phyloP scores from a whole-genome alignment of 2,329 filamentous ascomycete species.

The Chaetothyriales sp. region DNA sequence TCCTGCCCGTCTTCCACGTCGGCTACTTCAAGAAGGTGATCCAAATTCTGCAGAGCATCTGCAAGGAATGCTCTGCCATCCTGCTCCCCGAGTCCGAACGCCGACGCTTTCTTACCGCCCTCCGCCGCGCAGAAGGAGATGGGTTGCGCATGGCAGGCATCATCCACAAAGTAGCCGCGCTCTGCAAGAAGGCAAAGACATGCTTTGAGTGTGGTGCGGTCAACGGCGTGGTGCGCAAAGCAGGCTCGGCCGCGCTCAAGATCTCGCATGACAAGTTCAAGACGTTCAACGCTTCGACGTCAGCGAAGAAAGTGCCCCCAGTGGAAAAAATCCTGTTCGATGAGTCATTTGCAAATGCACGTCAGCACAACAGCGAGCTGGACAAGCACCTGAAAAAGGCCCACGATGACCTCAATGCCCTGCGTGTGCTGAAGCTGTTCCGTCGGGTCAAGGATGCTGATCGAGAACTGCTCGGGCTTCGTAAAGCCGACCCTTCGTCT shows the following conservation, averaged over 20 bases:
- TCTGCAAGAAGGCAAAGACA: constrained; percentile 70
- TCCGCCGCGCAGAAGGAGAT: constrained; percentile 70
- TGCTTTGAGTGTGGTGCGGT: constrained; percentile 68
- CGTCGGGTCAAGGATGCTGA: constrained; percentile 71
- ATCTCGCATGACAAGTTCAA: constrained; percentile 87
- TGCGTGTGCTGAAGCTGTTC: constrained; percentile 80
- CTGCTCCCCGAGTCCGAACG: constrained; percentile 69
- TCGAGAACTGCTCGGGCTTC: constrained; percentile 78
- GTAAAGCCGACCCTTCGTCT: constrained; percentile 87
- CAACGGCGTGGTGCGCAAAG: constrained; percentile 86
- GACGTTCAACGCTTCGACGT: constrained; percentile 74
- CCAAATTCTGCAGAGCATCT: constrained; percentile 83
- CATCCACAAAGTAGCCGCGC: constrained; percentile 73
- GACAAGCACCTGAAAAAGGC: constrained; percentile 86
- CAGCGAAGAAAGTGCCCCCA: constrained; percentile 69
- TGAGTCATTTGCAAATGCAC: constrained; percentile 66
- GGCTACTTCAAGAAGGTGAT: constrained; percentile 92
- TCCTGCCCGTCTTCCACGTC: constrained; percentile 86
- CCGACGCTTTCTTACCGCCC: constrained; percentile 59
- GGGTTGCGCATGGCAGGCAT: constrained; percentile 72
- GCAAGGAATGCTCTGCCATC: constrained; percentile 81
- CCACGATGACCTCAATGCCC: constrained; percentile 82
- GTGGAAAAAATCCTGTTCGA: constrained; percentile 73
- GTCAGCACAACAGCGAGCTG: constrained; percentile 61
- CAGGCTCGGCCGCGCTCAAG: constrained; percentile 67